Percentiles rank a stretch among this genome's conserved stretches.
phyloP scores from a whole-genome alignment of 805 yeast species.

The Saccharomycopsis lassenensis region DNA sequence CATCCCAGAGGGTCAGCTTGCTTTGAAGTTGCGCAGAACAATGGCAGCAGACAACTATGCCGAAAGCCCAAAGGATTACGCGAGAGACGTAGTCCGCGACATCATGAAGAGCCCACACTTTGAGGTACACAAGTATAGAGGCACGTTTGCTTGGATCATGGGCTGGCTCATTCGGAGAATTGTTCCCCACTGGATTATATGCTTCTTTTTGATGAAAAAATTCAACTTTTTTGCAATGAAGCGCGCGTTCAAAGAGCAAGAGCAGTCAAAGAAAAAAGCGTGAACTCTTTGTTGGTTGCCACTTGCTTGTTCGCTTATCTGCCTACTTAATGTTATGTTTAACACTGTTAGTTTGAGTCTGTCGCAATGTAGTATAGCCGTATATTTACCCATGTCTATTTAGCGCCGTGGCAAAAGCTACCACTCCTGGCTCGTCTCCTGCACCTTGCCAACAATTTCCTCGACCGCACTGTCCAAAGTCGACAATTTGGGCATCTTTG shows the following conservation, averaged over 20 bases:
- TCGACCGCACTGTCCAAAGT: too few relatives aligned
- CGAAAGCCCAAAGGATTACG: conserved; percentile 48
- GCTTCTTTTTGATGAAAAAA: conserved; percentile 29
- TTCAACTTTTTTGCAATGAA: conserved; percentile 31
- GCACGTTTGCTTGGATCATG: conserved; percentile 33
- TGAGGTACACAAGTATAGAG: conserved; percentile 47
- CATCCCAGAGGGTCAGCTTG: conserved; percentile 37
- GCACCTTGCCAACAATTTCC: too few relatives aligned
- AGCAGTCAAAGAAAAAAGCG: too few relatives aligned
- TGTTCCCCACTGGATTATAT: conserved; percentile 39
- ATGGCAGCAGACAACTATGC: conserved; percentile 55
- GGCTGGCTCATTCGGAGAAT: conserved; percentile 25
- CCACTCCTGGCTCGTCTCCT: too few relatives aligned
- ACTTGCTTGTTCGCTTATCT: too few relatives aligned
- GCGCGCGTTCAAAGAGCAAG: conserved; percentile 1
- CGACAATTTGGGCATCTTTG: too few relatives aligned
- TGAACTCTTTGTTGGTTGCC: too few relatives aligned
- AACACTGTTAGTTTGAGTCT: too few relatives aligned
- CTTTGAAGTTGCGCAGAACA: conserved; percentile 39
- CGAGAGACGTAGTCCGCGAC: conserved; percentile 42
- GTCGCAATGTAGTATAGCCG: too few relatives aligned
- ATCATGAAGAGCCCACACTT: conserved; percentile 25
- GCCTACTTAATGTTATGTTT: too few relatives aligned
- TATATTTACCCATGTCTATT: too few relatives aligned
- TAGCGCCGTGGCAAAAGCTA: too few relatives aligned